A percentile compares a stretch with the other conserved stretches of the same genome.
phyloP scores from a whole-genome alignment of 768 basidiomycete genomes.

The Amyloporia xantha region DNA sequence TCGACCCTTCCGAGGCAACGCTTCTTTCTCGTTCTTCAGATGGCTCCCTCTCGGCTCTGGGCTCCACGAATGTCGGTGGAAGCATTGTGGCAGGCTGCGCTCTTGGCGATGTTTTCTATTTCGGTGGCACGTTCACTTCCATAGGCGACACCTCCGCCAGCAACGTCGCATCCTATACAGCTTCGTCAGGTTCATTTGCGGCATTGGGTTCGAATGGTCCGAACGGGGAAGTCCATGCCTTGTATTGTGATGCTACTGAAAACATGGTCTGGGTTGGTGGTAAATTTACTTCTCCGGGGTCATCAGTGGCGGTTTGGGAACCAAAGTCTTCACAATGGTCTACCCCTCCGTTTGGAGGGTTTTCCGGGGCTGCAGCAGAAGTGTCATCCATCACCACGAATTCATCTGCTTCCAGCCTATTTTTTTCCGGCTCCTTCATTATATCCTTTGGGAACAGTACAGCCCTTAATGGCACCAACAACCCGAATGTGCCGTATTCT shows the following conservation, averaged over 20 bases:
- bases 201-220: conserved; percentile 63
- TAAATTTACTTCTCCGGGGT: conserved; percentile 58
- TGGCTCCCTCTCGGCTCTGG: conserved; percentile 64
- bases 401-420: conserved; percentile 62
- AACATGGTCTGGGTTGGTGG: conserved; percentile 77
- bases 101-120: conserved; percentile 61
- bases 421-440: conserved; percentile 86
- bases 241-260: conserved; percentile 69
- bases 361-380: conserved; percentile 60
- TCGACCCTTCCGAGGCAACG: conserved; percentile 68
- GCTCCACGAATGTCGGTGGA: conserved; percentile 77
- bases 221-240: conserved; percentile 61
- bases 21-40: conserved; percentile 57
- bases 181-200: conserved; percentile 50
- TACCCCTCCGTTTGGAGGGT: conserved; percentile 72
- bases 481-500: conserved; percentile 82
- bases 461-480: conserved; percentile 60
- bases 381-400: conserved; percentile 76
- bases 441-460: conserved; percentile 58
- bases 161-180: conserved; percentile 75
- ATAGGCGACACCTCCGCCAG: conserved; percentile 50
- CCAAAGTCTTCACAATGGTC: conserved; percentile 61
- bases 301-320: conserved; percentile 70
- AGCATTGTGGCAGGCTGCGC: conserved; percentile 68
- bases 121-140: conserved; percentile 80